Evolutionary conservation across 148 eudicot genomes (phyloP).

Genomic region (Heliosperma pusillum): DNA sequence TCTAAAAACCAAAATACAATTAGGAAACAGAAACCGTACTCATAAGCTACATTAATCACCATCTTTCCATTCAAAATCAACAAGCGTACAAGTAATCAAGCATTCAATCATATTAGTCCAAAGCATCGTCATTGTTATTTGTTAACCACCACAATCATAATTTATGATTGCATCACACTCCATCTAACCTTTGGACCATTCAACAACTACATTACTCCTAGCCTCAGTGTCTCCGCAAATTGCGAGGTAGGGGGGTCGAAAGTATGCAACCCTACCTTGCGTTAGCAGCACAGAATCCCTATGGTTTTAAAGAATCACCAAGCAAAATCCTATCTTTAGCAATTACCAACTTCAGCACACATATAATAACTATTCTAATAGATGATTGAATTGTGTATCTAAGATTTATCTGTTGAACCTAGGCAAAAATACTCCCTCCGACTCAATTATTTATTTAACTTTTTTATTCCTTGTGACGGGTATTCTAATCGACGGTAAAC

Average conservation of each 20-base stretch:
- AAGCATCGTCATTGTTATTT: not conserved
- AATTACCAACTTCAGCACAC: not conserved
- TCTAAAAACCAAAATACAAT: slow-evolving; percentile 22
- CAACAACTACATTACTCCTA: no score
- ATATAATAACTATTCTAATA: not conserved
- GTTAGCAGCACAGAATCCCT: not conserved
- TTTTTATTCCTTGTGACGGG: not conserved
- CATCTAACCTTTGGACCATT: no score
- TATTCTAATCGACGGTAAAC: no score
- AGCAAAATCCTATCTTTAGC: not conserved
- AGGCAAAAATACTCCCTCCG: no score
- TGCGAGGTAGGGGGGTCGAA: no score
- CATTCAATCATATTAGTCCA: not conserved
- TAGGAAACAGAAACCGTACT: not conserved
- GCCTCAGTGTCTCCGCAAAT: no score
- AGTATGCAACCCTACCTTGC: no score
- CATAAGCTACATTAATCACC: not conserved
- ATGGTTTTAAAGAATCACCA: not conserved
- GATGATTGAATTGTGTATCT: not conserved
- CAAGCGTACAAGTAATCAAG: not conserved
- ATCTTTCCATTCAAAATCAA: not conserved
- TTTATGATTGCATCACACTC: not conserved
- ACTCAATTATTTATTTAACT: no score
- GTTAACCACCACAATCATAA: not conserved
- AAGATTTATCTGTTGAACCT: not conserved